phyloP scores from a whole-genome alignment of 2,329 filamentous ascomycete genomes.

The Davidsoniella eucalypti region DNA sequence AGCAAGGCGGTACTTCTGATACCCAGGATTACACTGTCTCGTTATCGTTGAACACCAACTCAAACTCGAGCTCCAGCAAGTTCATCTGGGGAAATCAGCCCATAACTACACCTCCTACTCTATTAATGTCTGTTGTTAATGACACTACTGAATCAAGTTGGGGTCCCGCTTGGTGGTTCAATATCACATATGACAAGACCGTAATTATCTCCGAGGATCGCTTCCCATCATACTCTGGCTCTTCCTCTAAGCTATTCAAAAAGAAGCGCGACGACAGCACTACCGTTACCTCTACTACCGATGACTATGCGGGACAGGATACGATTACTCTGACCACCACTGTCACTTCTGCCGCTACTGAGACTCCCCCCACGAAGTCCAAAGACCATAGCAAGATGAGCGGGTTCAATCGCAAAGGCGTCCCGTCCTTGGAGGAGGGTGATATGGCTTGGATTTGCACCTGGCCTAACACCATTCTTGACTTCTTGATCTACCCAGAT shows the following conservation, averaged over 20 bases:
- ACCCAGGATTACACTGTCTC: slow-evolving; percentile 20
- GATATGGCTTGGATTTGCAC: slow-evolving; percentile 42
- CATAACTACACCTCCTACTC: slow-evolving; percentile 24
- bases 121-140: slow-evolving; percentile 32
- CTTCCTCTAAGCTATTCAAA: slow-evolving; percentile 1
- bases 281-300: not conserved
- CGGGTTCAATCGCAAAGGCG: slow-evolving; percentile 24
- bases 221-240: slow-evolving; percentile 17
- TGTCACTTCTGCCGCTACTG: not conserved
- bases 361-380: slow-evolving; percentile 4
- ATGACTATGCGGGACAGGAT: slow-evolving; percentile 15
- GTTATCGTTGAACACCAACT: too few relatives aligned
- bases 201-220: slow-evolving; percentile 32
- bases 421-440: slow-evolving; percentile 23
- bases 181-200: slow-evolving; percentile 37
- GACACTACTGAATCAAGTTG: slow-evolving; percentile 31
- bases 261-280: slow-evolving; percentile 14
- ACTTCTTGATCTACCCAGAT: slow-evolving; percentile 39
- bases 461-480: slow-evolving; percentile 38
- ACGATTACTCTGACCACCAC: slow-evolving; percentile 9
- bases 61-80: slow-evolving; percentile 19
- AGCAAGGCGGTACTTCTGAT: slow-evolving; percentile 17
- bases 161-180: slow-evolving; percentile 40
- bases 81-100: slow-evolving; percentile 40
- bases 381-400: slow-evolving; percentile 6